Base-by-base conservation (phyloP, 2,329 filamentous ascomycete genomes). In the Ceratocystis colombiana region DNA sequence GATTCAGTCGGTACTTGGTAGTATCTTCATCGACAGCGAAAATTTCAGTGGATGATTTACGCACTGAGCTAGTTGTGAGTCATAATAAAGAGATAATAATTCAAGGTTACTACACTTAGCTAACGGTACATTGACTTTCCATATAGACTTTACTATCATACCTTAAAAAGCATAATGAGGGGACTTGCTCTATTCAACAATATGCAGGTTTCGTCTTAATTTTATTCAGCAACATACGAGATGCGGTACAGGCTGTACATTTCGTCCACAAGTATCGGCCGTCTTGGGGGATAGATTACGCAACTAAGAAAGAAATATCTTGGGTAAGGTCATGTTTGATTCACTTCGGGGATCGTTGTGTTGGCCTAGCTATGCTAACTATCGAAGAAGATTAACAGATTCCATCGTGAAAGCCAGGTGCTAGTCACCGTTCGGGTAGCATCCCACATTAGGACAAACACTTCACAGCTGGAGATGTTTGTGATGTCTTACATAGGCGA, bases 381-480 rank as follows among this genome's bases (percentile, higher is more conserved):
- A 6, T 25, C 45, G 6, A 20, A 12, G 6, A 50, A 64, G 62
- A 53, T 64, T 22, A 46, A 46, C 22, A 64, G 62, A 53, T 50
- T 30, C 20, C 45, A 37, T 37, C 44, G 45, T 30, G 62, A 64
- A 44, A 64, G 62, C 28, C 62, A 64, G 45, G 62, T 64, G 6
- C 45, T 64, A 12, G 62, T 64, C 15, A 64, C 25, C 7, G 46
- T 64, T 15, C 62, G 62, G 7, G 45, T 28, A 8, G 7, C n/a
- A 15, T 46, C 62, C 1, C 62, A 62, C 25, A 50, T 64, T 59
- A 25, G 57, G 50, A 61, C 69, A 67, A 68, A 67, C 64, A 66
- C 67, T 57, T 28, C 62, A 62, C 67, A 68, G 55, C 63, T 67
- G 62, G 67, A 46, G 20, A 55, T 45, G 25, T 64, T 65, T 20